These are phyloP conservation scores for Flueggea neowawraea DNA, from an alignment of 441 rosid species.

Conservation along the genomic window DNA sequence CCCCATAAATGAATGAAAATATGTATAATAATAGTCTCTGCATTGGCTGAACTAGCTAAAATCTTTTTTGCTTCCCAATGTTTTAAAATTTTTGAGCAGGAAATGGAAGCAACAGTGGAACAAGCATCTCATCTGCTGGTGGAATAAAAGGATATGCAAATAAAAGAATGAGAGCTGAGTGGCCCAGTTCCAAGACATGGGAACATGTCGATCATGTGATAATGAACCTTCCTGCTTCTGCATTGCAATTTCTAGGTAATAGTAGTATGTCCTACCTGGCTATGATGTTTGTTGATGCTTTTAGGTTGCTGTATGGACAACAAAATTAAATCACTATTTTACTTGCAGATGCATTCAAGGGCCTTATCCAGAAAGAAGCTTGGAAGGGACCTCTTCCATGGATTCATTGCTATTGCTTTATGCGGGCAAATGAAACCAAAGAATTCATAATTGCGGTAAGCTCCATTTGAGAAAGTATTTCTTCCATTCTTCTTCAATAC, in stretches of 20 bases:
- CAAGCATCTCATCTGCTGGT: slow-evolving; percentile 12
- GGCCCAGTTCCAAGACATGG: slow-evolving; percentile 60
- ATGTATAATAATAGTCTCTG: neutral
- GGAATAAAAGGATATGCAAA: slow-evolving; percentile 37
- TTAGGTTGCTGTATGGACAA: no score
- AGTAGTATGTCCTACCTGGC: neutral
- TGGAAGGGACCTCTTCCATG: slow-evolving; percentile 79
- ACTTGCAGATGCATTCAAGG: slow-evolving; percentile 62
- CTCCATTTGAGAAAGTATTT: slow-evolving; percentile 1
- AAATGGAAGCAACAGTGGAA: slow-evolving; percentile 26
- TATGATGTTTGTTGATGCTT: no score
- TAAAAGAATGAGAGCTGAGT: slow-evolving; percentile 55
- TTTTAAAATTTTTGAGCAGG: slow-evolving; percentile 23
- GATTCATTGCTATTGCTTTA: slow-evolving; percentile 90
- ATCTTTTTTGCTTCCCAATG: neutral
- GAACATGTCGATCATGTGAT: slow-evolving; percentile 89
- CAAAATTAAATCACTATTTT: neutral
- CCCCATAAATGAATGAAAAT: neutral
- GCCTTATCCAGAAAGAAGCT: slow-evolving; percentile 44
- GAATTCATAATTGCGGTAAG: slow-evolving; percentile 63
- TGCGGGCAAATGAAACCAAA: slow-evolving; percentile 66
- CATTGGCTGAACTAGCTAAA: slow-evolving; percentile 1
- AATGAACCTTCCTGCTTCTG: slow-evolving; percentile 99
- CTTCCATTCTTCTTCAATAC: neutral
- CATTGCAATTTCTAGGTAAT: slow-evolving; percentile 80